Base-by-base conservation (phyloP, 116 monocot genomes). In the Thalassia testudinum region DNA sequence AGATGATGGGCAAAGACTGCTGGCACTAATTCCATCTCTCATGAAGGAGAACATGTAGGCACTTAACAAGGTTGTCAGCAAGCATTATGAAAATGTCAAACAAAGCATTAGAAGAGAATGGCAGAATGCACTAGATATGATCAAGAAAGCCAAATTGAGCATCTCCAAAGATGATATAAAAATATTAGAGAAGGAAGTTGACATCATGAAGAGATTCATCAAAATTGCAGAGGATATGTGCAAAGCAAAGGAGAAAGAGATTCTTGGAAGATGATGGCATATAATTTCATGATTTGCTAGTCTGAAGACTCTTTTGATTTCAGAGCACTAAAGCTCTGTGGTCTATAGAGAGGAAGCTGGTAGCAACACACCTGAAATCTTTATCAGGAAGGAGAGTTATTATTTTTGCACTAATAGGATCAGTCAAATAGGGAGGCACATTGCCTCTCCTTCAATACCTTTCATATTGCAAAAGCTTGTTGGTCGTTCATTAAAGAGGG, bases 161-260 rank as follows among this genome's bases (percentile, higher is more conserved):
- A 57, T 70, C 34, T 58, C 70, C 13, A 70, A 70, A 58, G 93
- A 95, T 67, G 84, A 81, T 68, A 67, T 65, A 21, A 95, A 88
- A 51, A 70, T 81, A 55, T 60, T 95, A 43, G 93, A 95, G 60
- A 95, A 95, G 62, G 93, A 95, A 73, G 92, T 92, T 21, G 93
- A 87, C 43, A 71, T 87, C 49, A 87, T 87, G 7, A 93, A 93
- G 61, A 65, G 66, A 5, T 93, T 78, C 59, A 63, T 84, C 5
- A 93, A 87, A 70, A 60, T 76, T 2, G 81, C 83, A 15, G 93
- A 93, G 43, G 87, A 87, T 52, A 78, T 84, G 67, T 93, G 83
- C 78, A 84, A 87, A 63, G 78, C 78, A 37, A 93, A 93, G 56
- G 93, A 93, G 68, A 93, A 87, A 64, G 87, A 93, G 64, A 83